A percentile compares a stretch with the other conserved stretches of the same genome.
phyloP scores from a whole-genome alignment of 495 filamentous ascomycete genomes.

The Clavariopsis aquatica region DNA sequence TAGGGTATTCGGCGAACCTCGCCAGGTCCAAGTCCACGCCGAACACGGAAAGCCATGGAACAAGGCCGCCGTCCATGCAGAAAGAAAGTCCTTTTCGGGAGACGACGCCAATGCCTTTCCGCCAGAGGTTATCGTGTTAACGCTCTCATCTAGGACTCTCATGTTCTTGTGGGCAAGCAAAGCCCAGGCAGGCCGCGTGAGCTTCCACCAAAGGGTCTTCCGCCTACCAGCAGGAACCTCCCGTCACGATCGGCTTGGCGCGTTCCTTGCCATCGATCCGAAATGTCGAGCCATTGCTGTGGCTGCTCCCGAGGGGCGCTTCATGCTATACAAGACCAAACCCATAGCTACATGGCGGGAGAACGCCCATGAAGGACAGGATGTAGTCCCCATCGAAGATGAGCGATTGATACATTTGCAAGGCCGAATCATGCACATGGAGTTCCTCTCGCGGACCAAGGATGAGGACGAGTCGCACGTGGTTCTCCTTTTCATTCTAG shows the following conservation, averaged over 20 bases:
- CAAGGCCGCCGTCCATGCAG: background rate
- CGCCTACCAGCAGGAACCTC: slow-evolving; percentile 59
- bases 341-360: slow-evolving; percentile 42
- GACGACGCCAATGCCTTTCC: slow-evolving; percentile 51
- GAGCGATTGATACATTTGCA: slow-evolving; percentile 62
- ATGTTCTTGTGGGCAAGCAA: slow-evolving; percentile 46
- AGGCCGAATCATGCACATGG: slow-evolving; percentile 79
- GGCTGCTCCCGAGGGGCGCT: slow-evolving; percentile 58
- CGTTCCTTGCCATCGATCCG: slow-evolving; percentile 82
- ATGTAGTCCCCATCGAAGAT: slow-evolving; percentile 39
- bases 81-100: background rate
- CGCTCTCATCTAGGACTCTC: slow-evolving; percentile 52
- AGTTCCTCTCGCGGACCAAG: slow-evolving; percentile 75
- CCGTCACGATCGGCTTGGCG: slow-evolving; percentile 64
- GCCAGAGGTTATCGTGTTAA: slow-evolving; percentile 74
- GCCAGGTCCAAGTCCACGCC: slow-evolving; percentile 27
- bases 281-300: slow-evolving; percentile 66
- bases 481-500: slow-evolving; percentile 72
- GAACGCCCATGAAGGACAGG: background rate
- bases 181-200: slow-evolving; percentile 50
- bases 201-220: slow-evolving; percentile 62
- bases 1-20: slow-evolving; percentile 53
- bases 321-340: slow-evolving; percentile 65
- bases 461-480: slow-evolving; percentile 62
- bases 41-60: slow-evolving; percentile 4